Evolutionary conservation across 1,139 yeast species (phyloP), one percentile per base, ranked within the genome.

Genomic region (Taphrina flavorubra): DNA sequence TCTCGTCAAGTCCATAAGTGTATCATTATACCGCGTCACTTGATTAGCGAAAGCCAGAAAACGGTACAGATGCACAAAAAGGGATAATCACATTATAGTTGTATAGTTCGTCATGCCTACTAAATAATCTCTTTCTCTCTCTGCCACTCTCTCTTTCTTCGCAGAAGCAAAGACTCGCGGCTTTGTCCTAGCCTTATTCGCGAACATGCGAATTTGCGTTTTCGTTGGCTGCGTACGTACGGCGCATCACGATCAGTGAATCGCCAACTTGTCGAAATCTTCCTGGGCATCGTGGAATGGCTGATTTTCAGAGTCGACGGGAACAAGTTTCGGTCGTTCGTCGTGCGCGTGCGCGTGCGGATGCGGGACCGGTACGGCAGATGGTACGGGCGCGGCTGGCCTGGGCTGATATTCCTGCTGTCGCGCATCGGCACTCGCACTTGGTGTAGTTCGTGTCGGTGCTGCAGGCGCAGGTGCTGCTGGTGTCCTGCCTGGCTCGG

Each of bases 201-300:
- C 31, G 31, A 25, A 25, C 2, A 25, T 25, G 31, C 31, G 2
- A 4, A 4, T 25, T 25, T 4, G 31, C 31, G 4, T 2, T 25
- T 2, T 25, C 31, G 31, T 25, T n/a, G n/a, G 31, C 31, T 34
- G 47, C 2, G 2, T 44, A 44, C 47, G 18, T 44, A 10, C 47
- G n/a, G 8, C 2, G 20, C 1, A 14, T 36, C 31, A 25, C 31
- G 31, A 25, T 56, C 49, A 56, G 14, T 51, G 42, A 25, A 63
- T 46, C 10, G 67, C 20, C 47, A 63, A 49, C 55, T 46, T 53
- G 61, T 63, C 67, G 31, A 63, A 63, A 37, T 44, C 44, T 16
- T 63, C 67, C 36, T 63, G 67, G 13, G 67, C 67, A 20, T 63
- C 67, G 20, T 34, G 47, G 47, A 63, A 63, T n/a, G 61, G 44